Base-by-base conservation (phyloP, 257 asterid species). In the Nicotiana paniculata region DNA sequence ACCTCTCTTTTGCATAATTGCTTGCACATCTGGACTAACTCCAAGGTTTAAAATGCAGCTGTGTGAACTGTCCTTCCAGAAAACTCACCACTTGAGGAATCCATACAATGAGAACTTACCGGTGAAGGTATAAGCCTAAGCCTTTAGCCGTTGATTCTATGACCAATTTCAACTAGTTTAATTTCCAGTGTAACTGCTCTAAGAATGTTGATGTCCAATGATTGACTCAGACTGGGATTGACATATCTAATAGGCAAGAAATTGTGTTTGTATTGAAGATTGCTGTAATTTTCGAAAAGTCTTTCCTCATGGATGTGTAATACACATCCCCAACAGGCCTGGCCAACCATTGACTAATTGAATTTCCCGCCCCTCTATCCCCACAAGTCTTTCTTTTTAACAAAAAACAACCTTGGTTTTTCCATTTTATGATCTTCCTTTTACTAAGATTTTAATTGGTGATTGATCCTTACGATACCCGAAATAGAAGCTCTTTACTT, bases 71-170 rank as follows among this genome's bases (percentile, higher is more conserved):
- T 93, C 97, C 83, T 94, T 94, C 86, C 90, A 94, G 83, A 93
- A 93, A 88, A 93, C 97, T 81, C 95, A 97, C 81, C 95, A 93
- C 83, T 87, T 95, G 90, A 87, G 97, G 87, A 95, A 95, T 85
- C 97, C 98, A 13, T 95, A 66, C 90, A 93, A 92, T 81, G 97
- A 95, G 86, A 91, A 93, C 88, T 84, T 95, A 79, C 97, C 97
- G 53, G 98, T 93, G 85, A 95, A 95, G 97, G 98, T 95, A 91
- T 79, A 33, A 8, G 26, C 15, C 9, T 21, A 61, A 59, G 54
- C 58, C 58, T 53, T 53, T 53, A 53, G 16, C 58, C 1, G 18
- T 53, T 53, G 58, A 53, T 13, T 13, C 58, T 67, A 32, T 67
- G 54, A 67, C 39, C 53, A 4, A 9, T 67, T 35, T 67, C 76